Base-by-base conservation (phyloP, 106 monocot genomes). In the Phalaenopsis aphrodite region DNA sequence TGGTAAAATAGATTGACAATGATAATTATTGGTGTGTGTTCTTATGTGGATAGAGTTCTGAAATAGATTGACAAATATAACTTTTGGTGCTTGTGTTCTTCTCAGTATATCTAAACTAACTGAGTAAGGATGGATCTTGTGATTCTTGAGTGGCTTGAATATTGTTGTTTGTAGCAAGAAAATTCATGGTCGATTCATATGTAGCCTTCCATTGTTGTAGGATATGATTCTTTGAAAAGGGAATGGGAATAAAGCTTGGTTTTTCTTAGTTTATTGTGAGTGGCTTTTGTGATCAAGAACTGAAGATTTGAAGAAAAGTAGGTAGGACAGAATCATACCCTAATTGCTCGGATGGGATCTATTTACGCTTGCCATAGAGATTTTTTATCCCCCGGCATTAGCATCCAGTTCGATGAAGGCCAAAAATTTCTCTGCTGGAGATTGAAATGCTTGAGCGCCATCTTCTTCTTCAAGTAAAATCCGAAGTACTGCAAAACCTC, bases 361-460 rank as follows among this genome's bases (percentile, higher is more conserved):
- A 85, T 58, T 83, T 83, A 82, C 79, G 83, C 42, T 79, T 79
- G 5, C 57, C 15, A 46, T 86, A 86, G 42, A 83, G 83, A 10
- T 56, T 24, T 58, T 18, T 79, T 57, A 41, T 86, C 86, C 15
- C 82, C 69, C 75, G 79, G 82, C 56, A 77, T 9, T 76, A 86
- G 52, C 86, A 86, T 83, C 76, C 77, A 79, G 68, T 58, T 65
- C 79, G 84, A 64, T 3, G 78, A 56, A 74, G 78, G n/a, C 56
- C 19, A 18, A 11, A 72, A 16, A 5, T 66, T 58, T 74, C 84
- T 86, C 77, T 81, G 56, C 81, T 73, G 75, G 11, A 84, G 68
- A 79, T 82, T 79, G 75, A 69, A 66, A 72, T 91, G 89, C 67
- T 88, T 82, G 77, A 87, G 91, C 67, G 11, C 72, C 38, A 91